These are phyloP conservation scores for Parachaetomium inaequale DNA, from an alignment of 495 filamentous ascomycete species.

Conservation along the genomic window DNA sequence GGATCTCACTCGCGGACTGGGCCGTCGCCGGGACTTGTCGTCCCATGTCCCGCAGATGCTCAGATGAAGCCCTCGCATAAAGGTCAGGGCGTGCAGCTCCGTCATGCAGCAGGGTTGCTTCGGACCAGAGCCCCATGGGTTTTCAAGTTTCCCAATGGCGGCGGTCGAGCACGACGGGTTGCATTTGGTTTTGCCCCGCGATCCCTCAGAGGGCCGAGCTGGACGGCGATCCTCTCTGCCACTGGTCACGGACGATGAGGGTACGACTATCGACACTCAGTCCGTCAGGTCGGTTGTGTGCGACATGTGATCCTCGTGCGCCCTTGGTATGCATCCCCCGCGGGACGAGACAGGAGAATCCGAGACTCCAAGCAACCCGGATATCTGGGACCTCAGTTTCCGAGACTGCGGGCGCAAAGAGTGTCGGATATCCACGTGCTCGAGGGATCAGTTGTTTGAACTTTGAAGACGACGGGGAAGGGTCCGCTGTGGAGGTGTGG, in stretches of 20 bases:
- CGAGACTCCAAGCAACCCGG: not conserved
- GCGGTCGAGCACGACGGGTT: slow-evolving; percentile 1
- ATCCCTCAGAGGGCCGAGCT: not conserved
- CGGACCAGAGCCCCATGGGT: not conserved
- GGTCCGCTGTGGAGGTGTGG: not conserved
- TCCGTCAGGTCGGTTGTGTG: too few species aligned
- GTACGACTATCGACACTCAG: too few species aligned
- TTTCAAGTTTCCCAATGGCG: not conserved
- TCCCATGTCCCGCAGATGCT: not conserved
- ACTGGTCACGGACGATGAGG: not conserved
- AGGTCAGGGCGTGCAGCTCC: slow-evolving; percentile 5
- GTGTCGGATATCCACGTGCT: not conserved
- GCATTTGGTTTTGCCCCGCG: slow-evolving; percentile 2
- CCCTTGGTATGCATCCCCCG: not conserved
- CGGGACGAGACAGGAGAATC: not conserved
- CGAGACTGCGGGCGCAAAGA: not conserved
- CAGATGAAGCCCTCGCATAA: not conserved
- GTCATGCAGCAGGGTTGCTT: slow-evolving; percentile 9
- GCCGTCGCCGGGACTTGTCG: not conserved
- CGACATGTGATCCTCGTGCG: not conserved
- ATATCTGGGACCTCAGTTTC: not conserved
- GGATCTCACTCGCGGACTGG: not conserved
- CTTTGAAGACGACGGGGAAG: not conserved
- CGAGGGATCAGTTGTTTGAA: too few species aligned
- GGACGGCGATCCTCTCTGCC: not conserved